These are phyloP conservation scores for Ascochyta clinopodiicola DNA, from an alignment of 2,329 filamentous ascomycete genomes.

Conservation along the genomic window DNA sequence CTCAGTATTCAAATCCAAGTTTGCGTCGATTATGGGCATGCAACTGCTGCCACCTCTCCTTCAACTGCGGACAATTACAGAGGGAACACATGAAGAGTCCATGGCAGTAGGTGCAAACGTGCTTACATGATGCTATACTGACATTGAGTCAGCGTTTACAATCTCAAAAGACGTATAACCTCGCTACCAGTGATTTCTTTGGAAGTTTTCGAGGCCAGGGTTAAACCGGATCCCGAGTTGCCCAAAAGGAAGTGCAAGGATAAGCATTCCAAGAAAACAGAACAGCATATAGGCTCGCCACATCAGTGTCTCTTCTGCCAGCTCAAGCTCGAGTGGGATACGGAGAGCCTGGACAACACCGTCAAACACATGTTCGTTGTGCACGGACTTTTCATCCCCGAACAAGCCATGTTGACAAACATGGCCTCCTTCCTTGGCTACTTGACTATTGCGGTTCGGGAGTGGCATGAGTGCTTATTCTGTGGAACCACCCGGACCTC, in stretches of 20 bases:
- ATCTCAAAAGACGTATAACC: conserved; percentile 9
- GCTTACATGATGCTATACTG: background rate
- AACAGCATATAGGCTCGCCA: no score
- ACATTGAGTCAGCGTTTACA: conserved; percentile 1
- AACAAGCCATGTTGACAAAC: conserved; percentile 22
- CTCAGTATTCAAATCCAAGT: no score
- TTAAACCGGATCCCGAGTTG: no score
- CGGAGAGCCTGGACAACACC: no score
- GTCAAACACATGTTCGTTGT: no score
- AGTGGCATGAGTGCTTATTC: conserved; percentile 45
- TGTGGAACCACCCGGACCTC: conserved; percentile 37
- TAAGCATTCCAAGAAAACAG: no score
- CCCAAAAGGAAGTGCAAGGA: no score
- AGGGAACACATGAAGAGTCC: conserved; percentile 6
- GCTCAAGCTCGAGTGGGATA: no score
- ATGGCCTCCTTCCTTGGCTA: conserved; percentile 39
- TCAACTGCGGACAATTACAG: background rate
- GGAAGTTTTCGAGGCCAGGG: background rate
- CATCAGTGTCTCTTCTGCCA: no score
- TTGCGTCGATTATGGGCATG: background rate
- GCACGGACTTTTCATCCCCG: background rate
- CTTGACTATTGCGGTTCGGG: conserved; percentile 30
- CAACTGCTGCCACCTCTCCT: background rate
- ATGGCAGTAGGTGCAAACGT: conserved; percentile 6
- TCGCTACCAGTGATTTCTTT: background rate